phyloP scores from a whole-genome alignment of 345 rosid genomes.

The Melastoma malabathricum region DNA sequence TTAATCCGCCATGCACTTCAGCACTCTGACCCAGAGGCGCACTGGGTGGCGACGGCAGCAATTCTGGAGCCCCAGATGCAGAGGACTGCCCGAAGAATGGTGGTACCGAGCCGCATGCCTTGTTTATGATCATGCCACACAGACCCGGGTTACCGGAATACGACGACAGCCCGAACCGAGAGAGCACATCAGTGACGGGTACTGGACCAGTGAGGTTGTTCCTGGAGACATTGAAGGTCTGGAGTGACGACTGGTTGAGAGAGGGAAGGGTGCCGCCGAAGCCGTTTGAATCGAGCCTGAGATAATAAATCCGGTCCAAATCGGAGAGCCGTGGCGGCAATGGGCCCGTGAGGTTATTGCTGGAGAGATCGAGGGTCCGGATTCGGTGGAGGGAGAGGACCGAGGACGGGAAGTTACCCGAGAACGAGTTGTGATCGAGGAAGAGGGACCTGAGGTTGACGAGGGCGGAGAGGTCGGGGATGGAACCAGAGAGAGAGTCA shows the following conservation, averaged over 20 bases:
- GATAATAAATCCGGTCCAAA: constrained; percentile 33
- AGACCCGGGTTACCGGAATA: constrained; percentile 35
- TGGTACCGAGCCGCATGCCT: constrained; percentile 23
- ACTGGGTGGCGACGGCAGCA: constrained; percentile 12
- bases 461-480: constrained; percentile 63
- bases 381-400: constrained; percentile 39
- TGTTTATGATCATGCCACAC: constrained; percentile 56
- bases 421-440: constrained; percentile 35
- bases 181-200: constrained; percentile 45
- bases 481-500: constrained; percentile 59
- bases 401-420: constrained; percentile 53
- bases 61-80: constrained; percentile 12
- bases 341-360: constrained; percentile 35
- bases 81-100: too few species aligned
- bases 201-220: constrained; percentile 52
- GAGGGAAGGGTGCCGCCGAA: constrained; percentile 56
- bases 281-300: constrained; percentile 48
- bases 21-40: constrained; percentile 34
- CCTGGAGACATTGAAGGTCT: constrained; percentile 39
- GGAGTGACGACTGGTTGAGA: constrained; percentile 42
- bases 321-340: constrained; percentile 28
- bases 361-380: constrained; percentile 33
- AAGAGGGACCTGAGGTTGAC: constrained; percentile 47
- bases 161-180: constrained; percentile 39
- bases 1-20: constrained; percentile 21